phyloP scores from a whole-genome alignment of 176 grass and related monocot genomes.

The Echinochloa phyllopogon region DNA sequence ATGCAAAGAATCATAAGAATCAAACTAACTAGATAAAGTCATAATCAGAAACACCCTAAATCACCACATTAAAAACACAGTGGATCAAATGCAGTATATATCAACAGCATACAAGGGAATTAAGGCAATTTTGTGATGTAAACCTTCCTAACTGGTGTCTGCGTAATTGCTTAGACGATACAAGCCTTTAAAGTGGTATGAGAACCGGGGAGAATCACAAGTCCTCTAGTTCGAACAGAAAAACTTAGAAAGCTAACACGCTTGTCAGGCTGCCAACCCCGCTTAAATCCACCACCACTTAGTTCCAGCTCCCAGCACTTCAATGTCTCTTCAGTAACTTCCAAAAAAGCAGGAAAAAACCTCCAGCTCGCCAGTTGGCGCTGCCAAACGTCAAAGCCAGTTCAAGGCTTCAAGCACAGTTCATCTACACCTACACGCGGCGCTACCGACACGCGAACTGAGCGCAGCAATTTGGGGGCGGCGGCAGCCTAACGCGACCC shows the following conservation, averaged over 20 bases:
- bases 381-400: slow-evolving; percentile 29
- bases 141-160: not conserved
- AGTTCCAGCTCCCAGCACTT: slow-evolving; percentile 6
- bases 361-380: not conserved
- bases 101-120: not conserved
- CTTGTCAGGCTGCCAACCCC: not conserved
- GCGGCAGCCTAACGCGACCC: not conserved
- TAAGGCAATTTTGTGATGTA: not conserved
- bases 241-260: not conserved
- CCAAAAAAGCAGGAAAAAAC: not conserved
- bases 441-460: slow-evolving; percentile 38
- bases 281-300: slow-evolving; percentile 24
- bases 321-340: slow-evolving; percentile 2
- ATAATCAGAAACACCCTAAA: slow-evolving; percentile 24
- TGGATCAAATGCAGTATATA: slow-evolving; percentile 21
- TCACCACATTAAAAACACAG: not conserved
- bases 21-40: slow-evolving; percentile 10
- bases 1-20: slow-evolving; percentile 2
- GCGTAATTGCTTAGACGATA: not conserved
- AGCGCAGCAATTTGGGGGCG: slow-evolving; percentile 17
- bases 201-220: not conserved
- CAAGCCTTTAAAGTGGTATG: not conserved
- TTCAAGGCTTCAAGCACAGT: not conserved
- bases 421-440: not conserved
- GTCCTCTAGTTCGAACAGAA: not conserved